These are phyloP conservation scores for Pseudonitzschia multiseries DNA, from an alignment of 108 stramenopile genomes.

Conservation along the genomic window DNA sequence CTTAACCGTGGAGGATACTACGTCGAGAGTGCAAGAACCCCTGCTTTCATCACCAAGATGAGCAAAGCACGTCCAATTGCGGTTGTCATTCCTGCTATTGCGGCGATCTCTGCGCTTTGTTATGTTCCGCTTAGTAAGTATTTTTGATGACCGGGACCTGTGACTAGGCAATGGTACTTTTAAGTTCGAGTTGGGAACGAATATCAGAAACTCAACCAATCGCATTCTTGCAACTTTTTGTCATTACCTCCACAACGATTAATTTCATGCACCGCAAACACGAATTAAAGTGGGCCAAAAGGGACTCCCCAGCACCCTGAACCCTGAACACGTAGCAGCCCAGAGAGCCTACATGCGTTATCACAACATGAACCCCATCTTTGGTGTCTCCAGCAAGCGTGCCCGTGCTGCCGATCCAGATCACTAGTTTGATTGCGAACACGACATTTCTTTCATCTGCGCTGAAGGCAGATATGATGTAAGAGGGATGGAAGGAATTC, in stretches of 20 bases:
- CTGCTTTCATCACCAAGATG: slow-evolving; percentile 51
- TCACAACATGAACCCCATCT: slow-evolving; percentile 93
- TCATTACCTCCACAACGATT: background rate
- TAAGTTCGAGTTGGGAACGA: background rate
- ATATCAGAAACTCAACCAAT: background rate
- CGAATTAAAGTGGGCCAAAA: slow-evolving; percentile 32
- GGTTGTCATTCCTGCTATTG: slow-evolving; percentile 49
- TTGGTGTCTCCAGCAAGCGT: slow-evolving; percentile 74
- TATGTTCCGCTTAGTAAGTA: slow-evolving; percentile 81
- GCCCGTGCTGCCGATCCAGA: slow-evolving; percentile 49
- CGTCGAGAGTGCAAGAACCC: slow-evolving; percentile 28
- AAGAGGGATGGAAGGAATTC: background rate
- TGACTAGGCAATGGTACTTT: too few species aligned
- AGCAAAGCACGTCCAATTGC: slow-evolving; percentile 52
- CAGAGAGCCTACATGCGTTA: slow-evolving; percentile 92
- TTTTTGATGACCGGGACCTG: too few species aligned
- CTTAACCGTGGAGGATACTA: slow-evolving; percentile 74
- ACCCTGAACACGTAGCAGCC: slow-evolving; percentile 80
- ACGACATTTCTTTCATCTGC: too few species aligned
- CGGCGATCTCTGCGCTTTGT: slow-evolving; percentile 41
- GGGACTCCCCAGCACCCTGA: slow-evolving; percentile 74
- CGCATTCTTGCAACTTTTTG: background rate
- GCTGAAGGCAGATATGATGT: background rate
- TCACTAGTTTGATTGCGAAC: slow-evolving; percentile 24
- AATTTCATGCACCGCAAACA: background rate